These are phyloP conservation scores for Phragmites australis DNA, from an alignment of 176 grass and related monocot species.

Conservation along the genomic window DNA sequence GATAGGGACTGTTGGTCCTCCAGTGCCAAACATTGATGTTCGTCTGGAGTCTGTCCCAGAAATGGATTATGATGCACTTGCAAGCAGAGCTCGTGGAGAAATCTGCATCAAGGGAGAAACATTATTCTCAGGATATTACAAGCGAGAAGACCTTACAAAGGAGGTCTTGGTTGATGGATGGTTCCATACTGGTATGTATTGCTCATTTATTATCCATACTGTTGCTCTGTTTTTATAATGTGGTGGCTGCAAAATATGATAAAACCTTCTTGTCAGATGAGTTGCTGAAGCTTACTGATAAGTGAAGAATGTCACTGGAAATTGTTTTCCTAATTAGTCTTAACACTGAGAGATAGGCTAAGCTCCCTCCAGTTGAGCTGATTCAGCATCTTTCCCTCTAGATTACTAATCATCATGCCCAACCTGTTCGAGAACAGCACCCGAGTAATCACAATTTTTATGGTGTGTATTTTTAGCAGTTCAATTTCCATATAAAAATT, in stretches of 20 bases:
- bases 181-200: constrained; percentile 76
- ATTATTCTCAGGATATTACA: constrained; percentile 84
- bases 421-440: background rate
- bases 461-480: background rate
- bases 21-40: constrained; percentile 78
- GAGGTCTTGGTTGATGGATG: constrained; percentile 84
- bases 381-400: background rate
- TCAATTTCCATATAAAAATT: background rate
- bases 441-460: constrained; percentile 6
- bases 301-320: background rate
- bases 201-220: background rate
- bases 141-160: constrained; percentile 75
- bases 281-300: background rate
- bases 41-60: constrained; percentile 73
- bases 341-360: background rate
- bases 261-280: too few species aligned
- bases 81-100: constrained; percentile 61
- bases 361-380: background rate
- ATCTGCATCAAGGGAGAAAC: constrained; percentile 79
- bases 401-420: background rate
- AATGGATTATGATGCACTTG: constrained; percentile 84
- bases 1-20: constrained; percentile 80
- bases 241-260: background rate
- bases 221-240: background rate
- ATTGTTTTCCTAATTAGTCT: background rate